These are phyloP conservation scores for Lecanoromycetidae sp. DNA, from an alignment of 2,329 filamentous ascomycete genomes.

Conservation along the genomic window DNA sequence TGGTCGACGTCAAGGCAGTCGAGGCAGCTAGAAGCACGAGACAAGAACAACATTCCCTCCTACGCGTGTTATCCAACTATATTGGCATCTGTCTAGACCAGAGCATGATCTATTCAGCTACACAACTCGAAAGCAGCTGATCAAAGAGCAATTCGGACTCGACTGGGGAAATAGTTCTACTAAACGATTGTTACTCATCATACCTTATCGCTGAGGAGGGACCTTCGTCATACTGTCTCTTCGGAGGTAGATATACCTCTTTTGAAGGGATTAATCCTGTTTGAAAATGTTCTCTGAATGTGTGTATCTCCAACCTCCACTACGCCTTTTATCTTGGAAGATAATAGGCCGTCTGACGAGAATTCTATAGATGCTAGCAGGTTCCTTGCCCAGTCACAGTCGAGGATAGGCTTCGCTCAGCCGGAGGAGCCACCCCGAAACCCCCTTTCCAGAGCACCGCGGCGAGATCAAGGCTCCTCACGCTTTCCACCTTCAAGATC, in stretches of 20 bases:
- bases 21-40: too few species aligned
- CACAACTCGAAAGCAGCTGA: background rate
- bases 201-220: conserved; percentile 9
- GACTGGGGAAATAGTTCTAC: too few species aligned
- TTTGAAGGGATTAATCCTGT: conserved; percentile 3
- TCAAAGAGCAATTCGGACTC: background rate
- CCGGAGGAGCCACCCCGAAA: conserved; percentile 39
- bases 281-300: conserved; percentile 75
- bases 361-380: conserved; percentile 68
- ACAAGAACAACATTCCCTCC: background rate
- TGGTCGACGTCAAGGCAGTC: background rate
- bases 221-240: background rate
- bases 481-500: conserved; percentile 39
- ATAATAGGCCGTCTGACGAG: conserved; percentile 8
- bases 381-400: conserved; percentile 94
- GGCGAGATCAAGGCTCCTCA: conserved; percentile 32
- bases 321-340: background rate
- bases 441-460: conserved; percentile 37
- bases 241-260: conserved; percentile 11
- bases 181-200: conserved; percentile 1
- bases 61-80: background rate
- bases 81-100: background rate
- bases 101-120: background rate
- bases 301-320: conserved; percentile 38
- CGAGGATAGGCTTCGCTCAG: conserved; percentile 61